Evolutionary conservation across 202 grass and related monocot genomes (phyloP).

Genomic region (Brachypodium distachyon): DNA sequence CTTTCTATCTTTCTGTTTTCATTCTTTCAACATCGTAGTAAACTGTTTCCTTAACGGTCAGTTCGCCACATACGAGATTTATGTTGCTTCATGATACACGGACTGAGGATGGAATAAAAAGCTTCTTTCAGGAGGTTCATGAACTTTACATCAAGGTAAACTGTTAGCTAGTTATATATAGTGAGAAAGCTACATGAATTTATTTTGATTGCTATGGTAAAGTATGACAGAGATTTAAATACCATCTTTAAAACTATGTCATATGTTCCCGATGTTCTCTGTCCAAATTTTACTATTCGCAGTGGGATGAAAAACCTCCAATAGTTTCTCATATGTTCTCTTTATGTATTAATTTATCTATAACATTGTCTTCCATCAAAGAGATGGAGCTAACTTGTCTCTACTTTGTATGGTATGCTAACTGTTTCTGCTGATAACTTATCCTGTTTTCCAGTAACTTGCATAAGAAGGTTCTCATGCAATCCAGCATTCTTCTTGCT

Average conservation of each 20-base stretch:
- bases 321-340: neutral
- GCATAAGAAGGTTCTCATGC: neutral
- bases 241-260: neutral
- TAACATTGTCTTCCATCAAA: neutral
- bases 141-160: constrained; percentile 87
- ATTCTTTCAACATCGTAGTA: neutral
- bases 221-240: neutral
- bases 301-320: neutral
- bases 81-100: constrained; percentile 85
- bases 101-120: constrained; percentile 79
- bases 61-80: constrained; percentile 63
- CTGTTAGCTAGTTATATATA: neutral
- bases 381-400: neutral
- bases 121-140: constrained; percentile 87
- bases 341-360: neutral
- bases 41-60: constrained; percentile 34
- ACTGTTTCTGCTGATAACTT: constrained; percentile 4
- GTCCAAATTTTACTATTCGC: neutral
- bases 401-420: neutral
- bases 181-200: neutral
- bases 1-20: neutral
- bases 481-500: neutral
- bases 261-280: neutral
- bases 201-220: constrained; percentile 7
- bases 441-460: neutral